Evolutionary conservation across 1,284 basidiomycete genomes (phyloP).

Genomic region (Cryptococcus sp.): DNA sequence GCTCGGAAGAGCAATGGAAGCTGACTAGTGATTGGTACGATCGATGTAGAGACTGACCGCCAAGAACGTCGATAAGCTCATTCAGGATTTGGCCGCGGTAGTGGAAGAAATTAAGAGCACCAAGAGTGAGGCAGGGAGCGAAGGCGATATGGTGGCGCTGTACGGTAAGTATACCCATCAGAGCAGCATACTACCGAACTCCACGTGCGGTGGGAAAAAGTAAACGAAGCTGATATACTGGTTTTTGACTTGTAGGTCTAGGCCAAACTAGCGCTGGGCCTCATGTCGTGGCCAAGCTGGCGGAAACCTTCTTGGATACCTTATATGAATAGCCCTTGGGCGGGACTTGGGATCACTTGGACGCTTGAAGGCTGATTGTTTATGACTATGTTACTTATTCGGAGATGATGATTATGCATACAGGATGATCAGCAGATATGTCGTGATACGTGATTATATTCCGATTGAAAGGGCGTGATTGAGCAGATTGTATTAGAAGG

Average conservation of each 20-base stretch:
- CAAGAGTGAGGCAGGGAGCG: constrained; percentile 50
- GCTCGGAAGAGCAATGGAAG: not conserved
- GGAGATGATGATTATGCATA: too few species aligned
- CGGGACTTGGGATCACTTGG: too few species aligned
- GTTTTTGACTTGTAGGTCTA: constrained; percentile 61
- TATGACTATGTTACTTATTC: too few species aligned
- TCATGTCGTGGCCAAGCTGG: constrained; percentile 80
- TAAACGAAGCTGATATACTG: not conserved
- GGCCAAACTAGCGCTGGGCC: constrained; percentile 85
- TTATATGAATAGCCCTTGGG: constrained; percentile 62
- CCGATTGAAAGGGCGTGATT: not conserved
- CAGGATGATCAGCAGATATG: too few species aligned
- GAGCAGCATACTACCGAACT: not conserved
- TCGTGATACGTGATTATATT: too few species aligned
- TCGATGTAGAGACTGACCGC: constrained; percentile 57
- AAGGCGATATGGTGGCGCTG: constrained; percentile 80
- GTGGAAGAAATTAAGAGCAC: constrained; percentile 71
- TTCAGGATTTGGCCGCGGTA: constrained; percentile 68
- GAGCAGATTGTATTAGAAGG: not conserved
- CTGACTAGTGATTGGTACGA: not conserved
- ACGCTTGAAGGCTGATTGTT: too few species aligned
- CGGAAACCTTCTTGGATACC: constrained; percentile 76
- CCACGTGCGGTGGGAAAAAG: not conserved
- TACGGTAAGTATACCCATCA: constrained; percentile 65
- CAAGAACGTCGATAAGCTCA: constrained; percentile 40